phyloP scores from a whole-genome alignment of 1,139 yeast species.

The Arxiozyma slooffiae region DNA sequence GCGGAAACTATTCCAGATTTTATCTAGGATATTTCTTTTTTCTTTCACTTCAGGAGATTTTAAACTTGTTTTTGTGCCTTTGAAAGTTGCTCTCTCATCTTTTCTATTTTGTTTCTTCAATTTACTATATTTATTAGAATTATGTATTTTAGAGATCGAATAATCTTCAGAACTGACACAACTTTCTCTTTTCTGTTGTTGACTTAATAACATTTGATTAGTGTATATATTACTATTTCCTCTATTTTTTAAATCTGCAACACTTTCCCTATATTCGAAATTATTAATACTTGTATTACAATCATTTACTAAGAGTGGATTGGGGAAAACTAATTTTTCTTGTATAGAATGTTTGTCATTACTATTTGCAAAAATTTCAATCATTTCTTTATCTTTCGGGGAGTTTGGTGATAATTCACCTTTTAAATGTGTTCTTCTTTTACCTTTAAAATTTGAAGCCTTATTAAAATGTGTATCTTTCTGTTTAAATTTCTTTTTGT shows the following conservation, averaged over 20 bases:
- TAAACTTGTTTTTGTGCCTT: background rate
- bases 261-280: background rate
- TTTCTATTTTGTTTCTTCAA: too few species aligned
- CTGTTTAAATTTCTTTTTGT: background rate
- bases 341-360: constrained; percentile 1
- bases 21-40: background rate
- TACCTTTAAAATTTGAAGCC: background rate
- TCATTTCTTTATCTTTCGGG: constrained; percentile 2
- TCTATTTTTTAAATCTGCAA: background rate
- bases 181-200: constrained; percentile 1
- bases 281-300: background rate
- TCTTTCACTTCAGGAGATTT: background rate
- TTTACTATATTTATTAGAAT: too few species aligned
- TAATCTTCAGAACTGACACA: constrained; percentile 1
- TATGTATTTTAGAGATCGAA: too few species aligned
- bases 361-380: background rate
- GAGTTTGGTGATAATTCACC: constrained; percentile 2
- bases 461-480: background rate
- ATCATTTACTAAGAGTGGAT: background rate
- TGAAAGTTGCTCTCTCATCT: background rate
- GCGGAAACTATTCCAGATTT: background rate
- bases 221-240: background rate
- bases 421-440: background rate
- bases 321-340: background rate
- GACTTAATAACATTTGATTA: background rate